Evolutionary conservation across 2,329 filamentous ascomycete species (phyloP).

Genomic region (Monilinia fructigena): DNA sequence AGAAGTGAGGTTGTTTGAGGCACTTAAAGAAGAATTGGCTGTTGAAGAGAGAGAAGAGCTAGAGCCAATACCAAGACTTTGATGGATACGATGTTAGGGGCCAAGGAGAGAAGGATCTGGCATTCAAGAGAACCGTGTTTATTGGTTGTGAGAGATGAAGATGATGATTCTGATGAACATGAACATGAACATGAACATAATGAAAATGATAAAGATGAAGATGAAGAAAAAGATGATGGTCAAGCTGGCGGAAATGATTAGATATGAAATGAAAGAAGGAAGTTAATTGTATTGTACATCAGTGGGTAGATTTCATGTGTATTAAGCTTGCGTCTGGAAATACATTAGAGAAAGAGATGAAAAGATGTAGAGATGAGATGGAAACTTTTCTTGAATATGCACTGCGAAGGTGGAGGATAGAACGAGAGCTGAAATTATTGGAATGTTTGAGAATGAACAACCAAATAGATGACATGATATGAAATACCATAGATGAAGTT

Average conservation of each 20-base stretch:
- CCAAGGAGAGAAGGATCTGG: constrained; percentile 63
- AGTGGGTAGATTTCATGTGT: constrained; percentile 7
- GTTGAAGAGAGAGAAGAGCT: constrained; percentile 41
- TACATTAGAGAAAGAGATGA: not conserved
- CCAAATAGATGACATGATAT: not conserved
- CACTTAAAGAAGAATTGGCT: constrained; percentile 34
- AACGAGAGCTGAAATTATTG: not conserved
- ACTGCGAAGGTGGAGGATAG: not conserved
- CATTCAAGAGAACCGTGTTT: constrained; percentile 58
- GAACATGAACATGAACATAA: not conserved
- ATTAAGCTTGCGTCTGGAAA: not conserved
- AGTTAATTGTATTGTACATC: constrained; percentile 7
- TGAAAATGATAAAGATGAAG: not conserved
- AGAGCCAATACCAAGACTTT: constrained; percentile 56
- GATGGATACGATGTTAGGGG: constrained; percentile 58
- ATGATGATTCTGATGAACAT: constrained; percentile 32
- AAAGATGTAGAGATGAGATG: not conserved
- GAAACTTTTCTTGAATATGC: not conserved
- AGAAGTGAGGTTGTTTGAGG: constrained; percentile 60
- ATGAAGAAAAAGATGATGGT: not conserved
- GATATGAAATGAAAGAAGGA: not conserved
- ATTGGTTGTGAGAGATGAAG: constrained; percentile 52
- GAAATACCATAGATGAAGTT: not conserved
- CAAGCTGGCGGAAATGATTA: constrained; percentile 3
- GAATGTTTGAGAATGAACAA: not conserved